Evolutionary conservation across 2,329 filamentous ascomycete genomes (phyloP), one percentile per base, ranked within the genome.

Genomic region (Ophioceras dolichostomum): DNA sequence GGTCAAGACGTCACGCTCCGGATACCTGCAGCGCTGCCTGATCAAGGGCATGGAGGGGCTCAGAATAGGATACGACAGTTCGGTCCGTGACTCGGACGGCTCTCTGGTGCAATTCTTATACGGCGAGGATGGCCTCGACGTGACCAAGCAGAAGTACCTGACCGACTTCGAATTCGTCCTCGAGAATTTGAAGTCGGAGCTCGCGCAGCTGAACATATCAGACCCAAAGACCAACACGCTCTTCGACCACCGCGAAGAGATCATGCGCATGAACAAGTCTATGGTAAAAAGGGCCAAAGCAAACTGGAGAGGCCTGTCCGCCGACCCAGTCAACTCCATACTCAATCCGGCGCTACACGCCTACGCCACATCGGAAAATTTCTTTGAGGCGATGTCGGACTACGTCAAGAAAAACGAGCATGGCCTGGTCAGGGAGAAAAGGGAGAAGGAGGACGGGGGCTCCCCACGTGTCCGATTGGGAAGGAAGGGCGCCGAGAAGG

Each of bases 1-100:
- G 45, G 91, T 98, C 58, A 98, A 98, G 64, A 98, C 91, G 2
- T 94, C 89, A 9, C 81, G 91, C 53, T 96, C 91, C 20, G 93
- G 91, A 42, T 98, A 98, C 55, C 68, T 98, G 36, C 91, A 98
- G 57, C 74, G 93, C 54, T 98, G 91, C 70, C 71, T 98, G 44
- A 93, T 98, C 64, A 98, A 98, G 65, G 91, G 91, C 43, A 93
- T 98, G 83, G 91, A 98, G 59, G 91, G 91, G 4, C 68, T 96
- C 31, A 82, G 79, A 49, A 87, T 94, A 2, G 79, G 88, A 43
- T 96, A 98, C 55, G 91, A 98, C 52, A 88, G 81, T 8, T 93
- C 88, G 1, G 91, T 98, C 13, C 78, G 91, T 44, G 89, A 98
- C 50, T 80, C 89, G 1, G 93, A 98, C 55, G 93, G 93, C 18